Evolutionary conservation across 2,329 filamentous ascomycete species (phyloP).

Genomic region (Verticillium klebahnii): DNA sequence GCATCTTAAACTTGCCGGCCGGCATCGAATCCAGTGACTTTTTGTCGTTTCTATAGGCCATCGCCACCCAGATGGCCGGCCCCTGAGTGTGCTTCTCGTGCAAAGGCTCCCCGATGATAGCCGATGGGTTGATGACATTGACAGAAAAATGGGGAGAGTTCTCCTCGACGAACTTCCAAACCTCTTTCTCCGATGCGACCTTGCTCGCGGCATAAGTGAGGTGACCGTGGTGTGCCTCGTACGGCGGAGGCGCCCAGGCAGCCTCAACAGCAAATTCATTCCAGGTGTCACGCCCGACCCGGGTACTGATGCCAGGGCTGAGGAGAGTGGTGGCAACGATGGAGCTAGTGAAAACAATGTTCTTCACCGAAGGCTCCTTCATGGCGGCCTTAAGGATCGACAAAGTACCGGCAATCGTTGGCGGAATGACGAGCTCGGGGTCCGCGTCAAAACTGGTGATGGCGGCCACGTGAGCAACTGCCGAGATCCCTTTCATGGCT

Average conservation of each 20-base stretch:
- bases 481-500: conserved; percentile 34
- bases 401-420: conserved; percentile 25
- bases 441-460: conserved; percentile 31
- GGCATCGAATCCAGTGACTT: conserved; percentile 2
- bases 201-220: conserved; percentile 23
- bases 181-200: conserved; percentile 18
- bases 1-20: background rate
- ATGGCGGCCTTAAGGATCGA: conserved; percentile 34
- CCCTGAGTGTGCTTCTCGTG: conserved; percentile 14
- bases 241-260: conserved; percentile 25
- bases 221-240: conserved; percentile 4
- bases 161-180: conserved; percentile 21
- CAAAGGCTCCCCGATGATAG: conserved; percentile 13
- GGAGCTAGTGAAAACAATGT: conserved; percentile 19
- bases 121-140: conserved; percentile 14
- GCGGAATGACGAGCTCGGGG: conserved; percentile 36
- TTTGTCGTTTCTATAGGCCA: conserved; percentile 1
- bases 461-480: conserved; percentile 39
- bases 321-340: conserved; percentile 8
- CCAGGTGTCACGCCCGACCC: conserved; percentile 16
- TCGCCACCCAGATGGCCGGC: background rate
- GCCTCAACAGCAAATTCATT: conserved; percentile 21
- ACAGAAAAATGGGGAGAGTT: conserved; percentile 18
- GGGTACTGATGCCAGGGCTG: background rate
- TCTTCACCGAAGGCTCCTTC: conserved; percentile 33